Conservation (phyloP, 2,329 filamentous ascomycete genomes). For the Trichoderma koningiopsis region DNA sequence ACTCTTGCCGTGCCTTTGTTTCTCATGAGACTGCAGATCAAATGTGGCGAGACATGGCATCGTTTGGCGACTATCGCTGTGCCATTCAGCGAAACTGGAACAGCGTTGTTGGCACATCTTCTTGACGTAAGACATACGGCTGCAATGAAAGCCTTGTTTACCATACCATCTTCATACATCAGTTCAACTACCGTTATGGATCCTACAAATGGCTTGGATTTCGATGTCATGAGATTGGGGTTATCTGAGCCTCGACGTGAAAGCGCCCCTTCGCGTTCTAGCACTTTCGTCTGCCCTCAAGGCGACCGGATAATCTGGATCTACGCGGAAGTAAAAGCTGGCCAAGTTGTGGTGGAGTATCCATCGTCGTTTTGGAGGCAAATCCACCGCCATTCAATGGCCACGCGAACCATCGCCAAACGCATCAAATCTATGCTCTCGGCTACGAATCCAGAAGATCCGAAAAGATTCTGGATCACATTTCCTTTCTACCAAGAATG, state of each 20-base stretch:
- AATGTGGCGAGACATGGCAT: background rate
- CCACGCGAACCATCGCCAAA: background rate
- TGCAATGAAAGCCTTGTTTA: background rate
- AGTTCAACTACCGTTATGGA: background rate
- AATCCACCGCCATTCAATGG: background rate
- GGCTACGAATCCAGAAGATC: background rate
- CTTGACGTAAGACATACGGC: background rate
- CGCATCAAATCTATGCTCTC: background rate
- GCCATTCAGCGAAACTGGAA: background rate
- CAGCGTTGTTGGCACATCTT: background rate
- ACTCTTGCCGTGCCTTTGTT: background rate
- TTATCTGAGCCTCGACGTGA: background rate
- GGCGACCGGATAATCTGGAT: background rate
- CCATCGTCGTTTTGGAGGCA: background rate
- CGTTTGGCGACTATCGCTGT: background rate
- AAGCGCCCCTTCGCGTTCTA: background rate
- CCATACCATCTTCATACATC: background rate
- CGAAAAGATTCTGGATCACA: background rate
- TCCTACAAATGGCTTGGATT: background rate
- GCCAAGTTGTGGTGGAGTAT: background rate
- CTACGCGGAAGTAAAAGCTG: background rate
- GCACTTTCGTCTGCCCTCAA: background rate
- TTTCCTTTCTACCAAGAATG: background rate
- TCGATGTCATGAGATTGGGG: background rate
- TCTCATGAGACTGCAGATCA: background rate